Base-by-base conservation (phyloP, 164 flowering plant genomes). In the Euptelea pleiosperma region DNA sequence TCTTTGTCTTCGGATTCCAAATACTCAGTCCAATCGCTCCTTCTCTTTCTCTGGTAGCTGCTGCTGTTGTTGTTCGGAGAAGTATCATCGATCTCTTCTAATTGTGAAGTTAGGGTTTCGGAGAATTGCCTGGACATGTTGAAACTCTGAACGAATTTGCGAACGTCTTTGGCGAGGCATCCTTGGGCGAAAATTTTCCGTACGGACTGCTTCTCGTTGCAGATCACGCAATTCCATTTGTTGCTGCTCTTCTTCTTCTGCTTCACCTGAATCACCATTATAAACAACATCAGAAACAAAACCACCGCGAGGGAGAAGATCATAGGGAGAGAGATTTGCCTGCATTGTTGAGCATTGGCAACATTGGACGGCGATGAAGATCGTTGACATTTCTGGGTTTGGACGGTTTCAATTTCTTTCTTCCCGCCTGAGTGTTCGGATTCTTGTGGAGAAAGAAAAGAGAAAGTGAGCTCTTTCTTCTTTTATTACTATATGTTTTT, bases 221-320 rank as follows among this genome's bases (percentile, higher is more conserved):
- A 91, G 22, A 91, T 74, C 55, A 75, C 92, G 68, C 98, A 89
- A 14, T 30, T 74, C 98, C 96, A 91, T 60, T 83, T 88, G 83
- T 85, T 84, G 73, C 83, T 77, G 78, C 92, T 83, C 78, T 83
- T 86, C 86, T 79, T 85, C 86, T 73, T 74, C 77, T 91, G 94
- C 84, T 89, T 86, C 83, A 89, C 98, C 96, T 91, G 77, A 14
- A 18, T 26, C 8, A 9, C 6, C 25, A 37, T 11, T 30, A 30
- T 10, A 5, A 19, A n/a, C 8, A 16, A 19, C 37, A 6, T 28
- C 44, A 51, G 22, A 9, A 9, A 22, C 8, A 7, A 10, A 22
- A 14, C 12, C 0, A 34, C 1, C 14, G 0, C 37, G 11, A 57
- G 8, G 16, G 31, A 58, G 37, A 45, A 44, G 12, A 31, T 11